Evolutionary conservation across 768 basidiomycete genomes (phyloP), one percentile per base, ranked within the genome.

Genomic region (Termitomyces sp.): DNA sequence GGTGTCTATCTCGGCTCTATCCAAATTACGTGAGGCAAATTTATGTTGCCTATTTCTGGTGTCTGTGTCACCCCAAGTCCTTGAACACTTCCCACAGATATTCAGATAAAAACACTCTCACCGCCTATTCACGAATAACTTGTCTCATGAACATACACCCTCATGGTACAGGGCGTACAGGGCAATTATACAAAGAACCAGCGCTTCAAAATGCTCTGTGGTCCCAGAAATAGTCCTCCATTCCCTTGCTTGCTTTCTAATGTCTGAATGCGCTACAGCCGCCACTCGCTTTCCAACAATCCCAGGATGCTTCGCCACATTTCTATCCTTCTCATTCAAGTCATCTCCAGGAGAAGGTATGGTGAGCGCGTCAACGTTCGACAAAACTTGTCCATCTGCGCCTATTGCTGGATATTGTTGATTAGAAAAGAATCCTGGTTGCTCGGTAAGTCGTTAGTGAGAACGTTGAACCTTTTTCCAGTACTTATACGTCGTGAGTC

Each of bases 331-430:
- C n/a, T n/a, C n/a, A n/a, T n/a, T n/a, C n/a, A n/a, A n/a, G n/a
- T n/a, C 69, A 0, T 60, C 50, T 11, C 69, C 18, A 40, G 12
- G 6, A 15, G 18, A 15, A 7, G 22, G 53, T 0, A 54, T 81
- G 2, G 65, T 71, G 33, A 63, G 77, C 53, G 80, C 84, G 12
- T 73, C 75, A 10, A 50, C 62, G 7, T 85, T 84, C 54, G 81
- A 82, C 0, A 72, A 80, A 55, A 80, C 80, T 1, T 86, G 83
- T 62, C 81, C 80, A 20, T n/a, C n/a, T n/a, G n/a, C n/a, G n/a
- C n/a, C n/a, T n/a, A n/a, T n/a, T n/a, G n/a, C n/a, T n/a, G n/a
- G n/a, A n/a, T n/a, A 29, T 29, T 3, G 29, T 29, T 29, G 29
- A 3, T 9, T 4, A 9, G 29, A 29, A 29, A 29, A 29, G 9